Conservation (phyloP, 2,329 filamentous ascomycete genomes). For the Hypocreales sp. region DNA sequence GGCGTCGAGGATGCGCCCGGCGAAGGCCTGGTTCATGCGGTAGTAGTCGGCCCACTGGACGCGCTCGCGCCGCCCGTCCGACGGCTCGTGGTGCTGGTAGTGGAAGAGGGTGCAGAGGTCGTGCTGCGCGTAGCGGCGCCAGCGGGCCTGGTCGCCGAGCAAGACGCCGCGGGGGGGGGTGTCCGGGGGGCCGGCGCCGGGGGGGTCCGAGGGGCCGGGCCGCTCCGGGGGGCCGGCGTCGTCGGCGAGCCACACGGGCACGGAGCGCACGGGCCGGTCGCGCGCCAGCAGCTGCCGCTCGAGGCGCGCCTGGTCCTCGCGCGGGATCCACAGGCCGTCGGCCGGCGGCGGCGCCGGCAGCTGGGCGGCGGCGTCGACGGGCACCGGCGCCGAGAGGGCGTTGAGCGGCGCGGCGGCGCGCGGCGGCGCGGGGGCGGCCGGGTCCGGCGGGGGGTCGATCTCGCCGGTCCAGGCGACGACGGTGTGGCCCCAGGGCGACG, state of each 20-base stretch:
- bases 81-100: slow-evolving; percentile 88
- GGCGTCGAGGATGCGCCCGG: slow-evolving; percentile 70
- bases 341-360: slow-evolving; percentile 39
- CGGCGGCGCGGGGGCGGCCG: slow-evolving; percentile 25
- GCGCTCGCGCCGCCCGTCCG: slow-evolving; percentile 67
- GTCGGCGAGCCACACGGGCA: slow-evolving; percentile 82
- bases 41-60: slow-evolving; percentile 87
- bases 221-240: slow-evolving; percentile 49
- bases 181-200: no score
- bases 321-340: slow-evolving; percentile 57
- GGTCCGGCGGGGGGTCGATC: slow-evolving; percentile 39
- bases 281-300: slow-evolving; percentile 61
- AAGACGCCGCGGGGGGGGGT: slow-evolving; percentile 34
- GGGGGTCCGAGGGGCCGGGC: no score
- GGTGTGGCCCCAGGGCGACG: slow-evolving; percentile 78
- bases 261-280: slow-evolving; percentile 60
- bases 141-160: slow-evolving; percentile 69
- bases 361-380: slow-evolving; percentile 43
- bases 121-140: slow-evolving; percentile 82
- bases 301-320: slow-evolving; percentile 54
- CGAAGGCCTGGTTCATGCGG: slow-evolving; percentile 83
- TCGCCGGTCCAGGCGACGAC: slow-evolving; percentile 94
- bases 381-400: slow-evolving; percentile 65
- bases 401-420: slow-evolving; percentile 39
- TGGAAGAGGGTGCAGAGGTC: slow-evolving; percentile 89